A percentile compares a stretch with the other conserved stretches of the same genome.
phyloP scores from a whole-genome alignment of 345 rosid species.

The Zanthoxylum bungeanum region DNA sequence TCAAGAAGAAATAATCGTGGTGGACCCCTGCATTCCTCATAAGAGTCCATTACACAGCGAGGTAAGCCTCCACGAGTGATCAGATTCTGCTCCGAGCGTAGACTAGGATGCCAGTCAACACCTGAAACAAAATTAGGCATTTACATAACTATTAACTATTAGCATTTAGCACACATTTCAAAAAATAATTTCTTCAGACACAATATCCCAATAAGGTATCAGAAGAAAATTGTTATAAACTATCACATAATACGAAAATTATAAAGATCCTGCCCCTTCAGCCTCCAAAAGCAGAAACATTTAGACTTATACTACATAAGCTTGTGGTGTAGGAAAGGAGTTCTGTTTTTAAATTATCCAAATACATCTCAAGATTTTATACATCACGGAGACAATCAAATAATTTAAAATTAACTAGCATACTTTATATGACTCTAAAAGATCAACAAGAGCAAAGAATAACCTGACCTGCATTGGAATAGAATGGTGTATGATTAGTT shows the following conservation, averaged over 20 bases:
- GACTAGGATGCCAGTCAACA: slow-evolving; percentile 81
- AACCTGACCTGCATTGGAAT: slow-evolving; percentile 59
- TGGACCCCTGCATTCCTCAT: slow-evolving; percentile 89
- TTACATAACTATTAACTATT: neutral
- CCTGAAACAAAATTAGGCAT: slow-evolving; percentile 44
- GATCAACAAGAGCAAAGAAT: neutral
- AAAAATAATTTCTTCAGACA: neutral
- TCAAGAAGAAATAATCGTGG: slow-evolving; percentile 91
- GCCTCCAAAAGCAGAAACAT: neutral
- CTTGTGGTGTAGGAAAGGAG: neutral
- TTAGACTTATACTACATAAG: neutral
- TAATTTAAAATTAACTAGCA: neutral
- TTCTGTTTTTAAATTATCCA: neutral
- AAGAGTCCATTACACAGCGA: slow-evolving; percentile 96
- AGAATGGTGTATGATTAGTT: slow-evolving; percentile 67
- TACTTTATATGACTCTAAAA: neutral
- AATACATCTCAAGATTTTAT: neutral
- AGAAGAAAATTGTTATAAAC: neutral
- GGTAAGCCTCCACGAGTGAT: slow-evolving; percentile 84
- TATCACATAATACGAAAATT: neutral
- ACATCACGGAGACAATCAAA: neutral
- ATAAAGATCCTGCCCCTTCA: neutral
- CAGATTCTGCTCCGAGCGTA: slow-evolving; percentile 62
- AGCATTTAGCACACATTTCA: neutral
- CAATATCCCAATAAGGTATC: neutral